Percentiles rank a stretch among this genome's conserved stretches.
Conservation (phyloP, 2,329 filamentous ascomycete species). For the Penicillium sp. region DNA sequence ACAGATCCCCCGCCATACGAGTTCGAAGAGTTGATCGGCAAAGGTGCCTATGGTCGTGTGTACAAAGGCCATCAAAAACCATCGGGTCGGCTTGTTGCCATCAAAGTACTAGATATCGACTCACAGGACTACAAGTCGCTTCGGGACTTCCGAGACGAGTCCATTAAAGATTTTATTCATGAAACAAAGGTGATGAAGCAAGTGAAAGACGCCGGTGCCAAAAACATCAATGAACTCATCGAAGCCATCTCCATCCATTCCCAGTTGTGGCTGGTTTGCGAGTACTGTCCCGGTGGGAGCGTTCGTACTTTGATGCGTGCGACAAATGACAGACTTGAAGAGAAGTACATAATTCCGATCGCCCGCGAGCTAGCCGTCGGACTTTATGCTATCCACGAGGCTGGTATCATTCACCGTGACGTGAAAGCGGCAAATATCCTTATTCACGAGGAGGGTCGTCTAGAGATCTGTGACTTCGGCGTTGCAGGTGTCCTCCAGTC, state of each 20-base stretch:
- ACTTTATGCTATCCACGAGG: slow-evolving; percentile 60
- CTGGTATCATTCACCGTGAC: slow-evolving; percentile 63
- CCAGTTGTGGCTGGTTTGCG: slow-evolving; percentile 63
- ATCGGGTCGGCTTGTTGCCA: slow-evolving; percentile 45
- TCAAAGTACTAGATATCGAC: slow-evolving; percentile 52
- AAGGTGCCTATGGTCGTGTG: slow-evolving; percentile 51
- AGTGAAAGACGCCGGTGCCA: slow-evolving; percentile 58
- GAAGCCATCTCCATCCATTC: slow-evolving; percentile 62
- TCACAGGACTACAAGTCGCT: slow-evolving; percentile 47
- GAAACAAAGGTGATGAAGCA: slow-evolving; percentile 62
- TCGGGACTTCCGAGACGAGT: slow-evolving; percentile 48
- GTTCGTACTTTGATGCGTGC: slow-evolving; percentile 58
- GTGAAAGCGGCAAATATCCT: slow-evolving; percentile 63
- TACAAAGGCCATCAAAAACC: slow-evolving; percentile 47
- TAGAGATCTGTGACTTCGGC: slow-evolving; percentile 64
- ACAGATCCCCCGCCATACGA: slow-evolving; percentile 46
- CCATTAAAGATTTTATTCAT: slow-evolving; percentile 55
- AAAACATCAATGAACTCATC: slow-evolving; percentile 62
- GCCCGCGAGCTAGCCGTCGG: slow-evolving; percentile 61
- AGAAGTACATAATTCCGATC: slow-evolving; percentile 61
- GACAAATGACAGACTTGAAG: slow-evolving; percentile 51
- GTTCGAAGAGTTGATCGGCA: slow-evolving; percentile 51
- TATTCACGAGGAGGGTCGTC: slow-evolving; percentile 59
- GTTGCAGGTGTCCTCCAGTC: slow-evolving; percentile 61
- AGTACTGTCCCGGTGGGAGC: slow-evolving; percentile 64